Evolutionary conservation across 768 basidiomycete genomes (phyloP).

Genomic region (Mycena galericulata): DNA sequence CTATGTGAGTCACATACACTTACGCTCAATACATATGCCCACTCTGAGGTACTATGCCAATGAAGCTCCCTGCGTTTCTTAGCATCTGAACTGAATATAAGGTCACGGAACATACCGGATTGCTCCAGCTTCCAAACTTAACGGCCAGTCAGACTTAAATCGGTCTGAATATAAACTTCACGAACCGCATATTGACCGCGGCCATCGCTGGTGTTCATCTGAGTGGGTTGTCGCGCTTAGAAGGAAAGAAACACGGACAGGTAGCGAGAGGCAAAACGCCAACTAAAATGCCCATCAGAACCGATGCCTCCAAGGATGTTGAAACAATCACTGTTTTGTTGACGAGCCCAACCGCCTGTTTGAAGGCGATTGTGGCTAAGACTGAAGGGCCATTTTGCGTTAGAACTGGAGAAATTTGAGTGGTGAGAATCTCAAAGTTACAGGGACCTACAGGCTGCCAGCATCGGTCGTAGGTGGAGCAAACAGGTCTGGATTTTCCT

Average conservation of each 20-base stretch:
- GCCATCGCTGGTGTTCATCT: constrained; percentile 48
- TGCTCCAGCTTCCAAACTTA: constrained; percentile 56
- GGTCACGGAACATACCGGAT: constrained; percentile 49
- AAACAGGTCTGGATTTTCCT: constrained; percentile 56
- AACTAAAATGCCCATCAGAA: constrained; percentile 43
- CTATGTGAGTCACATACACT: neutral
- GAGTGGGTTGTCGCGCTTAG: neutral
- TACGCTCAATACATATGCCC: constrained; percentile 60
- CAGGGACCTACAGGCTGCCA: constrained; percentile 53
- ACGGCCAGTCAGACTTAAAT: neutral
- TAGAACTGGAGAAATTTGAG: constrained; percentile 34
- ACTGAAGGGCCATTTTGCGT: constrained; percentile 69
- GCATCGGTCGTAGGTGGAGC: constrained; percentile 60
- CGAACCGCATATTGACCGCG: constrained; percentile 61
- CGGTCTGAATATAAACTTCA: neutral
- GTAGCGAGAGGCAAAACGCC: constrained; percentile 63
- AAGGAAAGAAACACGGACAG: constrained; percentile 46
- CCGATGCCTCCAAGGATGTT: neutral
- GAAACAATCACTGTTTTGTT: constrained; percentile 58
- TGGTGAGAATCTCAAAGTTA: neutral
- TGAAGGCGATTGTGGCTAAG: constrained; percentile 68
- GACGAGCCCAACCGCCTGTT: constrained; percentile 70
- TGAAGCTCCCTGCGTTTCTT: constrained; percentile 57
- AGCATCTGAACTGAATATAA: neutral
- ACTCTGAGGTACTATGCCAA: constrained; percentile 66